These are phyloP conservation scores for Ilex aquifolium DNA, from an alignment of 257 asterid species.

Conservation along the genomic window DNA sequence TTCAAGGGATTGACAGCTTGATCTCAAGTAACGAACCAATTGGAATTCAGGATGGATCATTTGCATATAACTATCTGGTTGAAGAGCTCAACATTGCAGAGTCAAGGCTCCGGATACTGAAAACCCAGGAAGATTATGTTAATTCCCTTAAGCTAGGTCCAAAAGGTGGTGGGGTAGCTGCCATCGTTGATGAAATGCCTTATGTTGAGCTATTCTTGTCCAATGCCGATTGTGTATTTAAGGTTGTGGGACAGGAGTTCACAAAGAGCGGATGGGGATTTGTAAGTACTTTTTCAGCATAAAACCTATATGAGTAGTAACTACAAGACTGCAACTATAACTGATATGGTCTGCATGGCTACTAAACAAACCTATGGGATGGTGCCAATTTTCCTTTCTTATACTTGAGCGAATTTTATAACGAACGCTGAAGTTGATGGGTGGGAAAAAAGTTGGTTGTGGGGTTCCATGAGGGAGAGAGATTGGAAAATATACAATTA, in stretches of 20 bases:
- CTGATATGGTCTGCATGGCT: too few species aligned
- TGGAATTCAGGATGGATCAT: constrained; percentile 15
- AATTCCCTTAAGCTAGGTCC: constrained; percentile 10
- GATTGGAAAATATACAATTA: too few species aligned
- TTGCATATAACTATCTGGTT: constrained; percentile 9
- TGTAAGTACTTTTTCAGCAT: constrained; percentile 2
- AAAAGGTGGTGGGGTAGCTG: constrained; percentile 13
- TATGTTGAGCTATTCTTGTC: constrained; percentile 9
- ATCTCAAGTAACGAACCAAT: constrained; percentile 9
- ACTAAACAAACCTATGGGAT: too few species aligned
- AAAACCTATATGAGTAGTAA: background rate
- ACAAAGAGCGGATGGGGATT: constrained; percentile 17
- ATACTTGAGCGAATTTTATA: too few species aligned
- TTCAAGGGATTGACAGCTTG: constrained; percentile 11
- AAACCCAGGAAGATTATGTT: constrained; percentile 3
- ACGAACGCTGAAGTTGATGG: too few species aligned
- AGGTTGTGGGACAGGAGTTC: constrained; percentile 11
- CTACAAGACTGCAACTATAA: background rate
- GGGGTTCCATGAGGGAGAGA: too few species aligned
- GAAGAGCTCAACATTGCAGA: constrained; percentile 8
- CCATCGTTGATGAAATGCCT: constrained; percentile 12
- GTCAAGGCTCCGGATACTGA: constrained; percentile 8
- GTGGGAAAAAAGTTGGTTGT: too few species aligned
- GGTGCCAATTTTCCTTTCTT: too few species aligned
- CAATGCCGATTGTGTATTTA: constrained; percentile 5